These are phyloP conservation scores for Kodamaea fukazawae DNA, from an alignment of 805 yeast genomes.

Conservation along the genomic window DNA sequence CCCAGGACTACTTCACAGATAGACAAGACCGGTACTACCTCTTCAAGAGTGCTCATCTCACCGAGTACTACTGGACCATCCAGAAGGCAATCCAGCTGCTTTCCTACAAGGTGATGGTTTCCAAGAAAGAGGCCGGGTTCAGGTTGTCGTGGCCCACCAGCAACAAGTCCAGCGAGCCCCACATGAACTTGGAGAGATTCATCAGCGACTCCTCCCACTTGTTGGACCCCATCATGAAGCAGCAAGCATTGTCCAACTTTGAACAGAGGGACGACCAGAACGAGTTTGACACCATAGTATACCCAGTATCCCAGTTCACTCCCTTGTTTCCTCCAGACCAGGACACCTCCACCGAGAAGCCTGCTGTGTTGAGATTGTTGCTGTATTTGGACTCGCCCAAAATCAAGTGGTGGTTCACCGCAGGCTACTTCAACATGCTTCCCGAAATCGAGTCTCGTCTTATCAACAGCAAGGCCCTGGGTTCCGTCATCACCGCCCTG, in stretches of 20 bases:
- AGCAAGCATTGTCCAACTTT: constrained; percentile 29
- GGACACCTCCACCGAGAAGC: constrained; percentile 74
- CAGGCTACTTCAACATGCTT: constrained; percentile 93
- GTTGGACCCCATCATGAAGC: constrained; percentile 59
- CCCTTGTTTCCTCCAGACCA: constrained; percentile 66
- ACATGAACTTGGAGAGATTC: constrained; percentile 48
- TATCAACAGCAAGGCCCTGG: constrained; percentile 55
- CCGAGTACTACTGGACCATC: constrained; percentile 73
- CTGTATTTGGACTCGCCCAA: constrained; percentile 53
- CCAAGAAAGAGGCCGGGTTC: constrained; percentile 49
- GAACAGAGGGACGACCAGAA: constrained; percentile 34
- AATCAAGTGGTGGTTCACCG: constrained; percentile 83
- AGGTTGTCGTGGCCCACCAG: constrained; percentile 70
- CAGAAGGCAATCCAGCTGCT: constrained; percentile 66
- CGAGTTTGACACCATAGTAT: constrained; percentile 61
- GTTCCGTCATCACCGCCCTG: constrained; percentile 83
- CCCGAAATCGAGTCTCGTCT: constrained; percentile 65
- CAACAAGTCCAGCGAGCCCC: constrained; percentile 69
- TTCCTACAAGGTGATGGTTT: constrained; percentile 59
- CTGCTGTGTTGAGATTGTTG: constrained; percentile 59
- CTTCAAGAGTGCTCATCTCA: constrained; percentile 53
- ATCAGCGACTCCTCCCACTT: constrained; percentile 53
- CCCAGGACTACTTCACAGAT: constrained; percentile 88
- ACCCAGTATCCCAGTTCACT: constrained; percentile 88
- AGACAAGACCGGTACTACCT: constrained; percentile 91